Evolutionary conservation across 345 rosid species (phyloP).

Genomic region (Lepidium africanum): DNA sequence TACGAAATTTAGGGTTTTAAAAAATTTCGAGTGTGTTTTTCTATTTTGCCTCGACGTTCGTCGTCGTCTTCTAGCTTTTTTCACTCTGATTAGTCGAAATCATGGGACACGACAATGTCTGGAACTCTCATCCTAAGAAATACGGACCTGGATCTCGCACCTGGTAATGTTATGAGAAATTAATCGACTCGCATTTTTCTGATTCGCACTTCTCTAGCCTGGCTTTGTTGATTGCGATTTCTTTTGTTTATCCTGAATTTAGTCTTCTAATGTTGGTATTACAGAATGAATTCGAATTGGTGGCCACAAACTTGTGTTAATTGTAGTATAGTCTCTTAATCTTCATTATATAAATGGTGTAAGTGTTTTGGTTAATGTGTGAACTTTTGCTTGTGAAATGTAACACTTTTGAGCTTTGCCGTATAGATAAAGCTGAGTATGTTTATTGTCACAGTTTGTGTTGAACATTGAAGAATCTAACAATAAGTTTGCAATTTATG

Average conservation of each 20-base stretch:
- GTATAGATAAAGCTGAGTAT: neutral
- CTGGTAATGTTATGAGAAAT: slow-evolving; percentile 9
- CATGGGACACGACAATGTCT: slow-evolving; percentile 13
- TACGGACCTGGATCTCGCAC: slow-evolving; percentile 23
- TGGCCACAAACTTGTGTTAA: neutral
- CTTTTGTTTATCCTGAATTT: neutral
- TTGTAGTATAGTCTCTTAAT: neutral
- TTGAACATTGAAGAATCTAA: neutral
- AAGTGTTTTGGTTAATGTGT: neutral
- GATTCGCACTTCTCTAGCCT: neutral
- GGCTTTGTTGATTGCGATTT: neutral
- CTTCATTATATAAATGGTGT: neutral
- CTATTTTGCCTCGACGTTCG: neutral
- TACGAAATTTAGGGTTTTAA: neutral
- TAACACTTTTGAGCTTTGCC: neutral
- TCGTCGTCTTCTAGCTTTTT: neutral
- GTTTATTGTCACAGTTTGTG: neutral
- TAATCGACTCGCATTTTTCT: neutral
- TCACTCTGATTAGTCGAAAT: neutral
- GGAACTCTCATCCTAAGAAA: slow-evolving; percentile 24
- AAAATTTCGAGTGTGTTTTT: neutral
- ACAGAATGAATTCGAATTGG: neutral
- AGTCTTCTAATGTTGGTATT: neutral
- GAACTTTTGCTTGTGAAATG: neutral
- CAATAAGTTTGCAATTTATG: neutral